These are phyloP conservation scores for Skeletonema potamos DNA, from an alignment of 108 stramenopile species.

Conservation along the genomic window DNA sequence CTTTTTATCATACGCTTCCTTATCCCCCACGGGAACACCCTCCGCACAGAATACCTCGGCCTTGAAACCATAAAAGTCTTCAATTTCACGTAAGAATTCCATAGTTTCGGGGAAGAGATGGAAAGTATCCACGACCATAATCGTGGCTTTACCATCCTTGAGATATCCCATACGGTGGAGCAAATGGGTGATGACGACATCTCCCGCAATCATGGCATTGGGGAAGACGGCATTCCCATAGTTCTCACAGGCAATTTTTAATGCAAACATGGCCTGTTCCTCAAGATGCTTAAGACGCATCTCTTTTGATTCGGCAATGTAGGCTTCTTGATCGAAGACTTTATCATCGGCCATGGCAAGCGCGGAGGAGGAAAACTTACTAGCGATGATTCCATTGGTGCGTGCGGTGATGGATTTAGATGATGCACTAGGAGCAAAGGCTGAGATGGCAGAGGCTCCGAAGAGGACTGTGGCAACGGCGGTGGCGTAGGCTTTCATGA, in stretches of 20 bases:
- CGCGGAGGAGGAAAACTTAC: conserved; percentile 5
- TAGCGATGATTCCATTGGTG: conserved; percentile 25
- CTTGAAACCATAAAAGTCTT: conserved; percentile 93
- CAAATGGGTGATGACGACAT: conserved; percentile 88
- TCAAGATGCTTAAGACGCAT: conserved; percentile 90
- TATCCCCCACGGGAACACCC: conserved; percentile 83
- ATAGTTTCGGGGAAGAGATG: conserved; percentile 96
- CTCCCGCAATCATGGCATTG: conserved; percentile 91
- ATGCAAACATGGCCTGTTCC: conserved; percentile 89
- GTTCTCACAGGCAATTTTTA: conserved; percentile 88
- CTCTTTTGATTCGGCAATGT: conserved; percentile 83
- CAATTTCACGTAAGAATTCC: conserved; percentile 83
- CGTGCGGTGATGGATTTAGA: conserved; percentile 7
- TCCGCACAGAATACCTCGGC: conserved; percentile 92
- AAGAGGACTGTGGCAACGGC: conserved; percentile 44
- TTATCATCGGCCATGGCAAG: conserved; percentile 48
- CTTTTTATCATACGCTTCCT: conserved; percentile 84
- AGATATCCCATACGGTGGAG: conserved; percentile 85
- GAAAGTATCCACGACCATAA: conserved; percentile 96
- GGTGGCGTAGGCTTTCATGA: conserved; percentile 58
- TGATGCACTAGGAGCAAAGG: conserved; percentile 53
- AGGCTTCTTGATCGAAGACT: conserved; percentile 82
- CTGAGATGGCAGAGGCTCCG: conserved; percentile 46
- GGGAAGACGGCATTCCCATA: conserved; percentile 89
- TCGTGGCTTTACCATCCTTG: conserved; percentile 69